Conservation (phyloP, 495 filamentous ascomycete genomes). For the Penicillium manginii region DNA sequence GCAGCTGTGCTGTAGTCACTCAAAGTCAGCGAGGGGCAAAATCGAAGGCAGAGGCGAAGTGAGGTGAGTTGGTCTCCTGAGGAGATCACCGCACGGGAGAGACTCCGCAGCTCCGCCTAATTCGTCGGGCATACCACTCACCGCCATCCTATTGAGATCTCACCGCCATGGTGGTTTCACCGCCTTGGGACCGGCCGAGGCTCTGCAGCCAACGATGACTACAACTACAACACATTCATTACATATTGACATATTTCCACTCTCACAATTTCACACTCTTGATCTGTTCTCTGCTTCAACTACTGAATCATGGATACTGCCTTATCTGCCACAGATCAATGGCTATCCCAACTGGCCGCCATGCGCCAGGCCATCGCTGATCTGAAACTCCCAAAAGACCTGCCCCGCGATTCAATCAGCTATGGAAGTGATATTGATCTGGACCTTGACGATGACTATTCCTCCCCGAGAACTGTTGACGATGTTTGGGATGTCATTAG, state of each 20-base stretch:
- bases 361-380: constrained; percentile 77
- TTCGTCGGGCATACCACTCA: constrained; percentile 12
- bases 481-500: constrained; percentile 92
- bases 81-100: constrained; percentile 16
- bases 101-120: constrained; percentile 22
- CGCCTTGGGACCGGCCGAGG: not conserved
- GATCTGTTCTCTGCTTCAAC: too few species aligned
- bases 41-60: not conserved
- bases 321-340: constrained; percentile 59
- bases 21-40: not conserved
- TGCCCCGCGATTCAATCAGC: constrained; percentile 39
- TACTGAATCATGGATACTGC: constrained; percentile 33
- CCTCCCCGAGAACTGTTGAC: constrained; percentile 64
- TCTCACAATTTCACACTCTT: too few species aligned
- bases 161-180: not conserved
- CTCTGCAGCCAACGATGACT: too few species aligned
- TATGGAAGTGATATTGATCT: constrained; percentile 63
- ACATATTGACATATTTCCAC: too few species aligned
- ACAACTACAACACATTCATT: too few species aligned
- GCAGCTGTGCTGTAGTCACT: too few species aligned
- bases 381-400: constrained; percentile 59
- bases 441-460: constrained; percentile 64
- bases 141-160: too few species aligned
- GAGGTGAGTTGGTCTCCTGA: constrained; percentile 22
- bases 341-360: constrained; percentile 69